Conservation (phyloP, 139 green algal species). For the Chlamydomonas sp. region DNA sequence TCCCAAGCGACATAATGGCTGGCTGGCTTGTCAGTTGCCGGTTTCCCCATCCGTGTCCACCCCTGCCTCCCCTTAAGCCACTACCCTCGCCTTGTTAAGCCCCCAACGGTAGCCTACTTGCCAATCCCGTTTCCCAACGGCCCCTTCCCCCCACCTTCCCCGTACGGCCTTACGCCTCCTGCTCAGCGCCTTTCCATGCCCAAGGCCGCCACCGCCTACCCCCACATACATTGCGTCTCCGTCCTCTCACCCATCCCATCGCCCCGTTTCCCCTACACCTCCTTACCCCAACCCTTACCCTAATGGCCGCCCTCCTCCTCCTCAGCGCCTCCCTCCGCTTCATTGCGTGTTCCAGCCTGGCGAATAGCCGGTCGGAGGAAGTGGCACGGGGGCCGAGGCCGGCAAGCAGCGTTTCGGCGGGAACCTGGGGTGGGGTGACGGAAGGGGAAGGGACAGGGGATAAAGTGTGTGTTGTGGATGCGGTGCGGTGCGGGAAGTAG, state of each 20-base stretch:
- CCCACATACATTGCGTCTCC: background rate
- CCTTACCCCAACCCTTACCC: background rate
- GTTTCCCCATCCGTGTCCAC: too few species aligned
- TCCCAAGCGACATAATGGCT: too few species aligned
- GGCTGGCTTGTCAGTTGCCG: too few species aligned
- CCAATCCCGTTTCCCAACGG: too few species aligned
- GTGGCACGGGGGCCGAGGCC: background rate
- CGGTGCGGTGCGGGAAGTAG: too few species aligned
- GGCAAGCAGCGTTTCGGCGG: background rate
- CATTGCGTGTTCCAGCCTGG: conserved; percentile 8
- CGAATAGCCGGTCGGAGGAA: conserved; percentile 12
- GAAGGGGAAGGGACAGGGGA: background rate
- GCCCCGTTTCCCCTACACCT: background rate
- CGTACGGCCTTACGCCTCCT: too few species aligned
- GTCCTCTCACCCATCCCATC: too few species aligned
- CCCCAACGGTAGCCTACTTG: too few species aligned
- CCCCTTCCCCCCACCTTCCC: too few species aligned
- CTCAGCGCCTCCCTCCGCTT: conserved; percentile 19
- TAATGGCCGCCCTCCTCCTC: background rate
- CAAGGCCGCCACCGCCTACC: background rate
- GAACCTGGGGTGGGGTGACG: background rate
- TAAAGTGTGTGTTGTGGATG: too few species aligned
- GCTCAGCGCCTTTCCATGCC: background rate
- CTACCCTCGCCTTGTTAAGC: too few species aligned
- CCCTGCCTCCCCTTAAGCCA: too few species aligned